Evolutionary conservation across 2,329 filamentous ascomycete genomes (phyloP), one percentile per base, ranked within the genome.

Genomic region (Monosporascus cannonballus): DNA sequence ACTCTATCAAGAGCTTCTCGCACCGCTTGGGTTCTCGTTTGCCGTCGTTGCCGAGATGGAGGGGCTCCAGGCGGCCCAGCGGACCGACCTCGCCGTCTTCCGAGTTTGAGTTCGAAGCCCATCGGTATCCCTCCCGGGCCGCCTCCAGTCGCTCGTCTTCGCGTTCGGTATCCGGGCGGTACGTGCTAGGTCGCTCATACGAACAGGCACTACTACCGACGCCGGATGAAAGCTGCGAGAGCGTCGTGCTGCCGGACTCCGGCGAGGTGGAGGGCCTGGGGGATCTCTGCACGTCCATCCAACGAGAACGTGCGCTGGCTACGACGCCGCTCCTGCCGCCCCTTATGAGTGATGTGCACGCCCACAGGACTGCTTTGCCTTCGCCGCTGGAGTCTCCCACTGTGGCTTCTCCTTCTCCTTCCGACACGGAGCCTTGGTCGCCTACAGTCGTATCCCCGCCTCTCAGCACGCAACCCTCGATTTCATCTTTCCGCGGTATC

Each of bases 371-470:
- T 27, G 38, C 55, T 5, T 76, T 86, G 34, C 80, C 89, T 54
- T 95, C 90, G 7, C 90, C 92, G n/a, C 75, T 96, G 25, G 90
- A 95, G 69, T 95, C 90, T 0, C 91, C 91, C 0, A 87, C 84
- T 0, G 80, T 94, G 18, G 89, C 86, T 9, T 83, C 85, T n/a
- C 72, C 78, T 30, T 30, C 27, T 27, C 27, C 27, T 56, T 71
- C 66, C 20, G 67, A 60, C 20, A 66, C 67, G 3, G 73, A 76
- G 47, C 66, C 66, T 51, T 70, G 67, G 55, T 71, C 70, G 3
- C 68, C 71, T 1, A 56, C 66, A 6, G 65, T 71, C 14, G 76
- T 85, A 8, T 87, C 88, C 2, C 90, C 90, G 3, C 83, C 89
- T 1, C 74, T 96, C 9, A 94, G 89, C 59, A 83, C 84, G 15